These are phyloP conservation scores for Venturia asperata DNA, from an alignment of 2,329 filamentous ascomycete genomes.

Conservation along the genomic window DNA sequence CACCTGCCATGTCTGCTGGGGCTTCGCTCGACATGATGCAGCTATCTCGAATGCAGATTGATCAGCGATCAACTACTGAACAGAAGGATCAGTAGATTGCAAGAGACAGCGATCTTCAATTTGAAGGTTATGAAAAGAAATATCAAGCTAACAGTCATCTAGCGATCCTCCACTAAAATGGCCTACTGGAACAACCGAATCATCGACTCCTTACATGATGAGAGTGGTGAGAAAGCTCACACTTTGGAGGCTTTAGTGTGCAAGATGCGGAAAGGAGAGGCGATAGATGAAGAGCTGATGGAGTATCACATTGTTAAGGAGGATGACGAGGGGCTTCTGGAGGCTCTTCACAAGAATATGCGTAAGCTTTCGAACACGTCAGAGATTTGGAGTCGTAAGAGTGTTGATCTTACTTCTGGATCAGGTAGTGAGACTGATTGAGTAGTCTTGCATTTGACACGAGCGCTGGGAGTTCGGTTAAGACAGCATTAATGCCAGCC, in stretches of 20 bases:
- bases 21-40: too few species aligned
- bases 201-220: background rate
- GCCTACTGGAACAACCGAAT: background rate
- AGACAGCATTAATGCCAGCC: too few species aligned
- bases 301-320: background rate
- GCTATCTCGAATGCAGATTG: background rate
- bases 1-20: too few species aligned
- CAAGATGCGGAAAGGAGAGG: background rate
- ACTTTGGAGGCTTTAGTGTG: background rate
- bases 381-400: background rate
- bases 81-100: background rate
- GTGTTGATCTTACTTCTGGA: background rate
- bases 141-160: background rate
- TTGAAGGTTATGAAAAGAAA: background rate
- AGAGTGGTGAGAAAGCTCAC: background rate
- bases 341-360: background rate
- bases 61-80: background rate
- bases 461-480: too few species aligned
- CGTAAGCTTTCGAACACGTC: background rate
- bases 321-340: background rate
- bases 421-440: background rate
- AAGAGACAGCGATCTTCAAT: background rate
- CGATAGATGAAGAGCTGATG: background rate
- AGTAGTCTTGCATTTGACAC: too few species aligned
- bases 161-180: background rate